phyloP scores from a whole-genome alignment of 441 rosid species.

The Syzygium syzygioides region DNA sequence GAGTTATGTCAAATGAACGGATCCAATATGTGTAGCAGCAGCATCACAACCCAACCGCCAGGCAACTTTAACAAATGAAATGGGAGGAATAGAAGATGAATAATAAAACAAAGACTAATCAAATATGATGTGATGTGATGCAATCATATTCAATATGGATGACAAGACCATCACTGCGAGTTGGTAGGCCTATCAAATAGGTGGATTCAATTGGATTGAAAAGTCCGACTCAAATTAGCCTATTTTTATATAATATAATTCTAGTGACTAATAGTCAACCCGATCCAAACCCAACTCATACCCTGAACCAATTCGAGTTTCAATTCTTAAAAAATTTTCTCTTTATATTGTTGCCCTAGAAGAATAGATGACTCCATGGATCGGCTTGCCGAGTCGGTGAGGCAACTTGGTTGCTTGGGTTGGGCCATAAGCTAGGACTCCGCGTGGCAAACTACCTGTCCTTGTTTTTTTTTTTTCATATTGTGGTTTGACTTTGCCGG shows the following conservation, averaged over 20 bases:
- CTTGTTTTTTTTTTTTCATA: too few species aligned
- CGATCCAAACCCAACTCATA: not conserved
- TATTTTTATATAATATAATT: not conserved
- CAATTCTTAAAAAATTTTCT: not conserved
- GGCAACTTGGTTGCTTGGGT: not conserved
- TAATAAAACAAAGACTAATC: accelerated
- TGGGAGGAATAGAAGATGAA: not conserved
- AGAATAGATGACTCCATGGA: not conserved
- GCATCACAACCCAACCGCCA: not conserved
- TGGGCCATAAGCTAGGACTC: too few species aligned
- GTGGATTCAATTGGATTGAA: accelerated
- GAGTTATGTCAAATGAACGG: not conserved
- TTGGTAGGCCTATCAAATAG: not conserved
- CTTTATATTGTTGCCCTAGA: not conserved
- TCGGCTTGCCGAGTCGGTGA: not conserved
- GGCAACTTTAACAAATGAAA: not conserved
- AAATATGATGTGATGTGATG: not conserved
- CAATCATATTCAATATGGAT: not conserved
- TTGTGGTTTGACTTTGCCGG: too few species aligned
- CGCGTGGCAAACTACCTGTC: too few species aligned
- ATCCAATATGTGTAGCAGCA: not conserved
- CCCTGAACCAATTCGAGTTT: not conserved
- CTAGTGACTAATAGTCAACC: not conserved
- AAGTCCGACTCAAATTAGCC: not conserved
- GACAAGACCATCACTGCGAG: too few species aligned